Evolutionary conservation across 2,329 filamentous ascomycete genomes (phyloP).

Genomic region (Aspergillus puulaauensis): DNA sequence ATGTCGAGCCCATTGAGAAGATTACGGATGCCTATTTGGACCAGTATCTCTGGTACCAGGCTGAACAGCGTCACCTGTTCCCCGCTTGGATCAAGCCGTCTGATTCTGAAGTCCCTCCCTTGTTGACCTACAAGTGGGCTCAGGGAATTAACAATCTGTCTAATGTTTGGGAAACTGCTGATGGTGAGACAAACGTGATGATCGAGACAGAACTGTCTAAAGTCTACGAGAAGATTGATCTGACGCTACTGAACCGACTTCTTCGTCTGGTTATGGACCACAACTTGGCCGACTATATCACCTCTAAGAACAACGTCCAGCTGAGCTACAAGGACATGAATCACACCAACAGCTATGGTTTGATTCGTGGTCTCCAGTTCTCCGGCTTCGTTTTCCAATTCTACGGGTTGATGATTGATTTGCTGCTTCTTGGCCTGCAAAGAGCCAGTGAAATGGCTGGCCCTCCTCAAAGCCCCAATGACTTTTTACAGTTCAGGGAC

Average conservation of each 20-base stretch:
- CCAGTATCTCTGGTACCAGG: slow-evolving; percentile 99
- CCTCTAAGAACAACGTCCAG: slow-evolving; percentile 98
- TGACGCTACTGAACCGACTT: slow-evolving; percentile 90
- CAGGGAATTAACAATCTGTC: slow-evolving; percentile 98
- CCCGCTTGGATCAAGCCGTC: slow-evolving; percentile 99
- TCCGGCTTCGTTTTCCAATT: slow-evolving; percentile 99
- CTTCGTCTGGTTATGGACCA: slow-evolving; percentile 98
- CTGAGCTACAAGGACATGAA: slow-evolving; percentile 99
- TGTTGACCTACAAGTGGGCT: slow-evolving; percentile 97
- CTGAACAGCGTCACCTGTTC: slow-evolving; percentile 94
- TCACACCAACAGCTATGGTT: slow-evolving; percentile 96
- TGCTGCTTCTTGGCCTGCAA: slow-evolving; percentile 87
- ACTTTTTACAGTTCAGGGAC: slow-evolving; percentile 96
- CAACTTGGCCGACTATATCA: slow-evolving; percentile 98
- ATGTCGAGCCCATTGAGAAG: slow-evolving; percentile 98
- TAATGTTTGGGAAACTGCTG: slow-evolving; percentile 88
- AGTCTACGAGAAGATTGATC: slow-evolving; percentile 98
- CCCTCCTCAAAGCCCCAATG: slow-evolving; percentile 88
- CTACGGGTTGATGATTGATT: slow-evolving; percentile 92
- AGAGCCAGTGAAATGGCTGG: slow-evolving; percentile 98
- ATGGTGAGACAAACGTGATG: slow-evolving; percentile 98
- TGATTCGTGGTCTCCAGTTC: slow-evolving; percentile 97
- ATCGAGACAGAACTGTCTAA: slow-evolving; percentile 98
- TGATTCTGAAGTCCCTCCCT: slow-evolving; percentile 92
- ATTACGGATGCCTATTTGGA: slow-evolving; percentile 98